Conservation (phyloP, 1,284 basidiomycete species). For the Cutaneotrichosporon daszewskae region DNA sequence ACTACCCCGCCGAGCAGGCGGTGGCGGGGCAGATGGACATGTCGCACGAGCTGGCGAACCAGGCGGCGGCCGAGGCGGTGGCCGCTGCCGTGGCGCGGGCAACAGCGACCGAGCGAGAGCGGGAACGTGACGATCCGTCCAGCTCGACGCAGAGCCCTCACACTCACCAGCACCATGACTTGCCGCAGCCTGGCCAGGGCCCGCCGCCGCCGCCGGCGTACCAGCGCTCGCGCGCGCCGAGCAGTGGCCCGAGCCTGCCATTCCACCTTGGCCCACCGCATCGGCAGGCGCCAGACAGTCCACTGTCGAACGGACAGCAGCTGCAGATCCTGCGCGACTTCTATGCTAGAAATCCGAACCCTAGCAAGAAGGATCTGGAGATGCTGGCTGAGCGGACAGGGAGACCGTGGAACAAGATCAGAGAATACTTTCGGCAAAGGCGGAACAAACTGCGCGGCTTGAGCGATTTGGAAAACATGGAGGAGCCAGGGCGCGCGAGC, state of each 20-base stretch:
- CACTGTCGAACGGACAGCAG: conserved; percentile 27
- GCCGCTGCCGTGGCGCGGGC: conserved; percentile 16
- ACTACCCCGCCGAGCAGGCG: conserved; percentile 26
- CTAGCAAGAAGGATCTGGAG: conserved; percentile 32
- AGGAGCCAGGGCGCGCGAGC: conserved; percentile 40
- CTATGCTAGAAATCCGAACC: conserved; percentile 40
- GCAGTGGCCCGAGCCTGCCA: conserved; percentile 1
- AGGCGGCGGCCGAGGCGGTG: conserved; percentile 35
- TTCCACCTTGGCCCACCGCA: conserved; percentile 12
- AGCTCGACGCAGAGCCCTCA: conserved; percentile 5
- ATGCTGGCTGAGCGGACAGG: conserved; percentile 35
- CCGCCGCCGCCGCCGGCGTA: conserved; percentile 18
- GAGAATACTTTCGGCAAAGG: conserved; percentile 43
- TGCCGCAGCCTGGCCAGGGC: conserved; percentile 12
- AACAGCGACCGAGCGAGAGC: background rate
- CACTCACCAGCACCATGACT: conserved; percentile 1
- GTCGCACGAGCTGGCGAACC: conserved; percentile 31
- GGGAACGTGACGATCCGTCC: background rate
- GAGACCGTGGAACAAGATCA: conserved; percentile 37
- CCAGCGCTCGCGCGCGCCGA: conserved; percentile 7
- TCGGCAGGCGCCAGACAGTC: conserved; percentile 16
- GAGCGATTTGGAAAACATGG: conserved; percentile 34
- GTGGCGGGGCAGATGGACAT: conserved; percentile 25
- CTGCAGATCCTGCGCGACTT: conserved; percentile 34
- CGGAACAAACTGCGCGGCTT: conserved; percentile 41